Percentiles rank a stretch among this genome's conserved stretches.
Conservation (phyloP, 441 rosid species). For the Croton laevigatus region DNA sequence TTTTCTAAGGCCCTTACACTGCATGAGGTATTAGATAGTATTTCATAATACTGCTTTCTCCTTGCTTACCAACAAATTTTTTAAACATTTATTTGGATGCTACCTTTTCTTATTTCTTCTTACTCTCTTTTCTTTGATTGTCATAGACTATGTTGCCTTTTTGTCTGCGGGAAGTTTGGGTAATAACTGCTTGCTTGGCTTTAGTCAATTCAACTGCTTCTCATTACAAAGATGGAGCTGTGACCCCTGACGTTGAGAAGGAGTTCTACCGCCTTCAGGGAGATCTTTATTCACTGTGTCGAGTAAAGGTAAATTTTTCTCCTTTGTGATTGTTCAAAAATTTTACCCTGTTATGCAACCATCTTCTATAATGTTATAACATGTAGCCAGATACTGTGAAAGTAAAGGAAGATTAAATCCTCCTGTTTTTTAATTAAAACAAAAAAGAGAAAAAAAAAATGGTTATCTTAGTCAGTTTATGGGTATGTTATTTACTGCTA, state of each 20-base stretch:
- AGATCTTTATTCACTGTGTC: conserved; percentile 91
- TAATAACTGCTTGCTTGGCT: conserved; percentile 86
- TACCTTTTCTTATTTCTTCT: conserved; percentile 21
- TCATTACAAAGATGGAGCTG: conserved; percentile 60
- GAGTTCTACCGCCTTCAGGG: conserved; percentile 94
- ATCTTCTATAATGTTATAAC: not conserved
- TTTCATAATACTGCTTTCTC: conserved; percentile 9
- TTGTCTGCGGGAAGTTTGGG: conserved; percentile 97
- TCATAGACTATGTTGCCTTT: conserved; percentile 71
- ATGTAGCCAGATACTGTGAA: not conserved
- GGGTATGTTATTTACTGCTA: not conserved
- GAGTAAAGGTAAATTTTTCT: conserved; percentile 66
- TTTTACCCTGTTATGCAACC: not conserved
- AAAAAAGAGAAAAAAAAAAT: not conserved
- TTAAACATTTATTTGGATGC: conserved; percentile 15
- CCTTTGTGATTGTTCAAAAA: conserved; percentile 3
- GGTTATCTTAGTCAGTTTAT: not conserved
- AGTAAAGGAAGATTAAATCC: not conserved
- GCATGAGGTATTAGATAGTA: conserved; percentile 64
- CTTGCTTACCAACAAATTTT: conserved; percentile 1
- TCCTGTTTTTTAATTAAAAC: too few species aligned
- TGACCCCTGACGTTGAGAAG: conserved; percentile 75
- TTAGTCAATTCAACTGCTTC: conserved; percentile 71
- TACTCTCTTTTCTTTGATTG: conserved; percentile 26
- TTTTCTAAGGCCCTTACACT: conserved; percentile 71